Evolutionary conservation across 2,329 filamentous ascomycete genomes (phyloP), one percentile per base, ranked within the genome.

Genomic region (Talaromyces sp.): DNA sequence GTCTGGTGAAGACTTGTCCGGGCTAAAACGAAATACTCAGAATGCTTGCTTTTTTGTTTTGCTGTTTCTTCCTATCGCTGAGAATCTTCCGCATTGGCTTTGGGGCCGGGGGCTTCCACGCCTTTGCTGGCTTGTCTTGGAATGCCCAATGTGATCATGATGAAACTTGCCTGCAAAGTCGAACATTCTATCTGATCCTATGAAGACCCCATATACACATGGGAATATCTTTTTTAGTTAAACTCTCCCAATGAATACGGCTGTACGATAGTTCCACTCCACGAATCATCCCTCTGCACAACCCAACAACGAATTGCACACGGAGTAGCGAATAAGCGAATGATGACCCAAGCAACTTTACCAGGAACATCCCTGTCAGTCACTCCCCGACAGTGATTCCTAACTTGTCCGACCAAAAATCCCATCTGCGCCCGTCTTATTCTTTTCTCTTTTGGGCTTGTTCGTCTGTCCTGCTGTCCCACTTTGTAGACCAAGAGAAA

Each of bases 251-350:
- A 47, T 33, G 9, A 14, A 33, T 32, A 33, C n/a, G n/a, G 16
- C 7, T 39, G 17, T 20, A 11, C 19, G 11, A 24, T 40, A 37
- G 19, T 39, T 20, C 14, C 33, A 20, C 40, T 27, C 33, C 36
- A 50, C 48, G 42, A 57, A 52, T 52, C 51, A 54, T 39, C 33
- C 43, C 36, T 24, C 50, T 51, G 54, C 51, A 48, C 55, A 53
- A 54, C 54, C 36, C 47, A 50, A 43, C 16, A 16, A 27, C 20
- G 29, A n/a, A 20, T n/a, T n/a, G n/a, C n/a, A 43, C 13, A 29
- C 8, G 20, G 20, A 27, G 20, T 24, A 24, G 5, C 14, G 24
- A 43, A 43, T 20, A 27, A 43, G 22, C 8, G 9, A 20, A 43
- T 43, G 6, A 16, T 27, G 13, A 43, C 24, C 27, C 29, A 9